These are phyloP conservation scores for Cyclocybe cylindracea DNA, from an alignment of 768 basidiomycete species.

Conservation along the genomic window DNA sequence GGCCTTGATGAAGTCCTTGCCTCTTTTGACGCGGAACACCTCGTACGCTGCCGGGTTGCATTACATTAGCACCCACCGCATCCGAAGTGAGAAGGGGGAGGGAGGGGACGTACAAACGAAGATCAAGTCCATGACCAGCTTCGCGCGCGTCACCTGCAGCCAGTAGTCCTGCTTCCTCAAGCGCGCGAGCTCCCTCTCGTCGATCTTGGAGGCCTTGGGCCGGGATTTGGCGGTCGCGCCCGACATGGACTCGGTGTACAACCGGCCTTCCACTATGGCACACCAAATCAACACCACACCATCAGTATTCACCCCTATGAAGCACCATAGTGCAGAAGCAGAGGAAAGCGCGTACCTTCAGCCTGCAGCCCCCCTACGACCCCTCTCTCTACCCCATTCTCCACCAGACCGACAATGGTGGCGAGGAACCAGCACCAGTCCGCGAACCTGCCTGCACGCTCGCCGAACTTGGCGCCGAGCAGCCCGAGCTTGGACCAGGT, in stretches of 20 bases:
- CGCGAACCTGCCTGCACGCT: conserved; percentile 71
- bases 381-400: conserved; percentile 78
- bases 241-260: conserved; percentile 73
- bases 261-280: conserved; percentile 65
- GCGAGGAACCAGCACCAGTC: conserved; percentile 88
- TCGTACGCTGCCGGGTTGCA: conserved; percentile 60
- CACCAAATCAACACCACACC: conserved; percentile 2
- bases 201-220: conserved; percentile 55
- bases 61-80: not conserved
- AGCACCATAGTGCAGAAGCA: conserved; percentile 1
- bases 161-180: conserved; percentile 76
- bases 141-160: conserved; percentile 68
- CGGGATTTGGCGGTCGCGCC: conserved; percentile 67
- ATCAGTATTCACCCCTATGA: not conserved
- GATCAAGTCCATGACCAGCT: conserved; percentile 81
- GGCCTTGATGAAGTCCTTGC: conserved; percentile 60
- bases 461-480: conserved; percentile 62
- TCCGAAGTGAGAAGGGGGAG: conserved; percentile 7
- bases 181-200: conserved; percentile 69
- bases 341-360: conserved; percentile 48
- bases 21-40: conserved; percentile 69
- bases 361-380: conserved; percentile 65
- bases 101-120: conserved; percentile 70
- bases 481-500: conserved; percentile 76
- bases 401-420: conserved; percentile 79